Percentiles rank a stretch among this genome's conserved stretches.
Evolutionary conservation across 352 stramenopile genomes (phyloP).

Genomic region (Blastocystis sp.): DNA sequence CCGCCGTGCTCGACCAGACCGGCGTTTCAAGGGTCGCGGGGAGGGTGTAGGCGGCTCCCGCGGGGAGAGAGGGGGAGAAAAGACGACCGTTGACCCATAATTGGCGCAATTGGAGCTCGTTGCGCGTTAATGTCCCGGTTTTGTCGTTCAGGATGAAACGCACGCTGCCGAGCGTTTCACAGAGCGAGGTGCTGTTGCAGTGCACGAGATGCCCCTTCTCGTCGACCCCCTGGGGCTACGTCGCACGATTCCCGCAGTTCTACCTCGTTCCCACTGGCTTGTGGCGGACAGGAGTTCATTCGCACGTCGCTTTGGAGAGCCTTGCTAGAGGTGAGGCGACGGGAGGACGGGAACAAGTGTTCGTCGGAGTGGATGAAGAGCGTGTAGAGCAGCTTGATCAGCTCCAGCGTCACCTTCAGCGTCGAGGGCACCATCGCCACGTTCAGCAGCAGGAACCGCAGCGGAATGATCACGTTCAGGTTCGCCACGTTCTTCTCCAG

Average conservation of each 20-base stretch:
- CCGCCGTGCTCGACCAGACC: neutral
- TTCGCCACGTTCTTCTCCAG: slow-evolving; percentile 64
- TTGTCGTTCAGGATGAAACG: slow-evolving; percentile 83
- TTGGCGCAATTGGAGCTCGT: slow-evolving; percentile 75
- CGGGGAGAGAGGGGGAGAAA: neutral
- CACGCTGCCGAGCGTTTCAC: slow-evolving; percentile 78
- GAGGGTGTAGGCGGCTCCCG: neutral
- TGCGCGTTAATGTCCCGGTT: slow-evolving; percentile 83
- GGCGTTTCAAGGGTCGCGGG: neutral
- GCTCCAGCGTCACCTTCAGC: slow-evolving; percentile 71
- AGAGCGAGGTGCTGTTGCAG: slow-evolving; percentile 61
- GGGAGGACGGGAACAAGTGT: slow-evolving; percentile 61
- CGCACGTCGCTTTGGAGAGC: too few species aligned
- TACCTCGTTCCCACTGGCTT: too few species aligned
- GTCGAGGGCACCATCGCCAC: slow-evolving; percentile 81
- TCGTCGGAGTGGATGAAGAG: slow-evolving; percentile 54
- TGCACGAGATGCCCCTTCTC: slow-evolving; percentile 54
- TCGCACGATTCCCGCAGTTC: too few species aligned
- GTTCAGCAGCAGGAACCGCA: slow-evolving; percentile 72
- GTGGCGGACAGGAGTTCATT: too few species aligned
- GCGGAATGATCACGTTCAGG: slow-evolving; percentile 60
- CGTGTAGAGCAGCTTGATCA: slow-evolving; percentile 30
- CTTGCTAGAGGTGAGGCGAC: slow-evolving; percentile 25
- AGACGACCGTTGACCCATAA: slow-evolving; percentile 44
- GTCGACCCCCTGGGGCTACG: too few species aligned